These are phyloP conservation scores for Chalaropsis ovoidea DNA, from an alignment of 2,329 filamentous ascomycete genomes.

Conservation along the genomic window DNA sequence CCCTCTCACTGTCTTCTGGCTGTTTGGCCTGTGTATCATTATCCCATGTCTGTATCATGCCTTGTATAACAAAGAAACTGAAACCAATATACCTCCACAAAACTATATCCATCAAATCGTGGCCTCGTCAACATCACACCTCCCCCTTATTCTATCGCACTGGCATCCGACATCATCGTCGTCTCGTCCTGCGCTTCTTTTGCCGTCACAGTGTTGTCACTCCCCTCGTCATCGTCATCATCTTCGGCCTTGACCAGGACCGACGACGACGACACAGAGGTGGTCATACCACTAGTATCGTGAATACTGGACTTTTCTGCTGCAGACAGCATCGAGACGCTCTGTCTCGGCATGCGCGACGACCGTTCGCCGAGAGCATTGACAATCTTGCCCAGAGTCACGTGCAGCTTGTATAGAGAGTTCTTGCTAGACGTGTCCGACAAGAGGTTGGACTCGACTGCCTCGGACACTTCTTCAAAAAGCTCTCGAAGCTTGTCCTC, in stretches of 20 bases:
- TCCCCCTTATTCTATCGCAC: constrained; percentile 18
- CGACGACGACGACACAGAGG: background rate
- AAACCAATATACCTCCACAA: constrained; percentile 13
- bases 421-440: constrained; percentile 54
- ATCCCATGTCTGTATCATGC: background rate
- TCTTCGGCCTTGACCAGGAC: constrained; percentile 17
- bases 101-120: constrained; percentile 18
- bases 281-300: constrained; percentile 14
- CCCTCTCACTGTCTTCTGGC: background rate
- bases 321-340: constrained; percentile 32
- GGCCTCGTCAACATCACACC: constrained; percentile 1
- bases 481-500: constrained; percentile 48
- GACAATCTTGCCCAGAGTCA: constrained; percentile 57
- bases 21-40: background rate
- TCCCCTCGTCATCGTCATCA: constrained; percentile 20
- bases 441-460: constrained; percentile 52
- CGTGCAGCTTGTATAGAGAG: constrained; percentile 57
- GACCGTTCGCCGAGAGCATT: constrained; percentile 44
- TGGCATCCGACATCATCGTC: constrained; percentile 20
- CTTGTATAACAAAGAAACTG: constrained; percentile 13
- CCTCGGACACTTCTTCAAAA: constrained; percentile 49
- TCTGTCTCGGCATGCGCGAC: constrained; percentile 38
- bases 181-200: constrained; percentile 18
- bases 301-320: constrained; percentile 13
- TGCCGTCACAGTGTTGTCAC: constrained; percentile 19